Percentiles rank a stretch among this genome's conserved stretches.
Evolutionary conservation across 441 rosid genomes (phyloP).

Genomic region (Mallotus repandus): DNA sequence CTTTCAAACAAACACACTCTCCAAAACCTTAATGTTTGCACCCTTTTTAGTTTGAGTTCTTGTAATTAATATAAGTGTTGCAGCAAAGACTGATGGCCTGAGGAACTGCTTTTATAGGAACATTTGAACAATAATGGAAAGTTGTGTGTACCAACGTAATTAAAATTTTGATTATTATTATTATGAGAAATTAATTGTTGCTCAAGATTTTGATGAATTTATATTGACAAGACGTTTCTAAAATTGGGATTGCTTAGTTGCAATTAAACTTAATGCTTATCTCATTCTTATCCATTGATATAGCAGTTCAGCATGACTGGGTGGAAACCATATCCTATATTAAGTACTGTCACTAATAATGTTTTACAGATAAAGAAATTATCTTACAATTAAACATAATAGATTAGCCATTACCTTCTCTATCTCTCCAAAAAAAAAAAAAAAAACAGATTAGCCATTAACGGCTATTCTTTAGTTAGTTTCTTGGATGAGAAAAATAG

Average conservation of each 20-base stretch:
- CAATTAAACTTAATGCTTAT: background rate
- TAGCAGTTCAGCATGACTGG: background rate
- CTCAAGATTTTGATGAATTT: constrained; percentile 12
- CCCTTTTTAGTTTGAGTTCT: too few relatives aligned
- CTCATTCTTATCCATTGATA: constrained; percentile 17
- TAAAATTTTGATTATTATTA: too few relatives aligned
- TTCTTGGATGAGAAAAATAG: background rate
- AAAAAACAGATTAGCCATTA: too few relatives aligned
- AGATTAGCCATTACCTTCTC: too few relatives aligned
- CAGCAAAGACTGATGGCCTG: too few relatives aligned
- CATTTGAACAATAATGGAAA: background rate
- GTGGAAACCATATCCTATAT: background rate
- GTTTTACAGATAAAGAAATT: background rate
- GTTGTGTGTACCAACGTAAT: too few relatives aligned
- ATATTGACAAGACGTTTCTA: constrained; percentile 3
- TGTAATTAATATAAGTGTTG: too few relatives aligned
- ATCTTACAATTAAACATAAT: too few relatives aligned
- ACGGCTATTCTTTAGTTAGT: background rate
- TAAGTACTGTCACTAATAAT: background rate
- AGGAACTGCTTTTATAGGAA: constrained; percentile 13
- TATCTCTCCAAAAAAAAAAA: too few relatives aligned
- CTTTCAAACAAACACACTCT: background rate
- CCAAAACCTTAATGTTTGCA: constrained; percentile 8
- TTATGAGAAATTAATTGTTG: background rate
- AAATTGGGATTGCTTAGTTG: constrained; percentile 7